Conservation (phyloP, 1,284 basidiomycete species). For the Waitea zeae region DNA sequence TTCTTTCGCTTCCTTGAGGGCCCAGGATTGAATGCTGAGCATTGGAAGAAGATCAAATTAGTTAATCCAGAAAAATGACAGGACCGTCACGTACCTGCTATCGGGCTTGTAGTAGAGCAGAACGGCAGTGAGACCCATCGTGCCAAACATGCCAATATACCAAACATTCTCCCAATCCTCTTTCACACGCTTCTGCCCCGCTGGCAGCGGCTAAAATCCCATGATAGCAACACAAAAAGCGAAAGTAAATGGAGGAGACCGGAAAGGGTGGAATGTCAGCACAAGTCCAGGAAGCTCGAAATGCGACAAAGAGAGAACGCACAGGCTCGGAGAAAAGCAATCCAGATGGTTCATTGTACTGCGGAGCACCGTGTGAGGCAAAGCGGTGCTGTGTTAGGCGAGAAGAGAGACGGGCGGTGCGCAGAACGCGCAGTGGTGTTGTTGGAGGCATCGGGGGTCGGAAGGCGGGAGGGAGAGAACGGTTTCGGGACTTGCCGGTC, state of each 20-base stretch:
- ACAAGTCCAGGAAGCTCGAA: conserved; percentile 2
- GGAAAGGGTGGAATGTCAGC: neutral
- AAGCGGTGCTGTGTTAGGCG: no score
- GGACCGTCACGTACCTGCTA: conserved; percentile 53
- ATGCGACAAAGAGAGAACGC: conserved; percentile 11
- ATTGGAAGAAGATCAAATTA: conserved; percentile 3
- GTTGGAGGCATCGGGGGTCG: no score
- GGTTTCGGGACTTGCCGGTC: no score
- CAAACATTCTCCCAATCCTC: conserved; percentile 82
- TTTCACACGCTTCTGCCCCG: conserved; percentile 72
- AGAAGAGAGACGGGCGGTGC: no score
- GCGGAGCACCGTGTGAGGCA: conserved; percentile 63
- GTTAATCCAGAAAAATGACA: conserved; percentile 2
- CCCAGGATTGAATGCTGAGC: conserved; percentile 76
- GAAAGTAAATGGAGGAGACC: no score
- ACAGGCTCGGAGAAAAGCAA: conserved; percentile 85
- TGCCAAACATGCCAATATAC: conserved; percentile 84
- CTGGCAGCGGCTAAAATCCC: conserved; percentile 39
- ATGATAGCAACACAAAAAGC: no score
- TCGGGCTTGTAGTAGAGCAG: conserved; percentile 91
- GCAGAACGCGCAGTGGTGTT: no score
- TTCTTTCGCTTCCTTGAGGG: conserved; percentile 71
- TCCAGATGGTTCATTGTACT: conserved; percentile 80
- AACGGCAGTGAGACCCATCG: conserved; percentile 63
- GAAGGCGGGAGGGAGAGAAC: no score